Conservation (phyloP, 2,329 filamentous ascomycete species). For the Decorospora gaudefroyi region DNA sequence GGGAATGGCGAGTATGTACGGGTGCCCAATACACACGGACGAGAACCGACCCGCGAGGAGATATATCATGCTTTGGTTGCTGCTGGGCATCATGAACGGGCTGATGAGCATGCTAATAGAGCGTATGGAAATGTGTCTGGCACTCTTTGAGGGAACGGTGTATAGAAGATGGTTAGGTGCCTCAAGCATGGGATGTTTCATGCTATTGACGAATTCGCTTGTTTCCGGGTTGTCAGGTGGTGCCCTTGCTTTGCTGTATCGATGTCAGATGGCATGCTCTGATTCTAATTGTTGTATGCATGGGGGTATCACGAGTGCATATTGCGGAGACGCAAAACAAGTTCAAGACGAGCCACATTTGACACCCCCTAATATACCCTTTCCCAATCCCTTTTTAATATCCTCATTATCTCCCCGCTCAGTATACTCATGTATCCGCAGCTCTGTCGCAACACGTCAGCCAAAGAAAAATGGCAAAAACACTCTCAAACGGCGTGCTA, state of each 20-base stretch:
- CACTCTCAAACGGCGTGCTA: constrained; percentile 42
- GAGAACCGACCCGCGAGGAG: not conserved
- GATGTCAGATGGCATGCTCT: no score
- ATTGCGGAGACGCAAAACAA: constrained; percentile 31
- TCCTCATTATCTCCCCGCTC: constrained; percentile 93
- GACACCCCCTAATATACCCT: constrained; percentile 45
- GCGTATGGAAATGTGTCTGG: not conserved
- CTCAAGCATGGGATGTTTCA: no score
- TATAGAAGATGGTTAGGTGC: no score
- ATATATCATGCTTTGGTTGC: constrained; percentile 1
- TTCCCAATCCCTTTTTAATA: constrained; percentile 66
- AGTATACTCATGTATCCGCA: constrained; percentile 87
- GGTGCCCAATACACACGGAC: not conserved
- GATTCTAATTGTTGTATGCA: no score
- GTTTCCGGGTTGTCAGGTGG: no score
- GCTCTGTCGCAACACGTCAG: constrained; percentile 61
- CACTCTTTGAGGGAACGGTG: no score
- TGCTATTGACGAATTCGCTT: no score
- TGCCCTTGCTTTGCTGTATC: no score
- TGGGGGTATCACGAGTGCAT: constrained; percentile 43
- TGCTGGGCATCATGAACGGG: not conserved
- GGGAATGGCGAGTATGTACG: not conserved
- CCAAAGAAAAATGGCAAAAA: constrained; percentile 9
- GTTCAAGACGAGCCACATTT: constrained; percentile 48
- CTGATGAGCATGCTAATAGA: constrained; percentile 1